These are phyloP conservation scores for Solanum peruvianum DNA, from an alignment of 257 asterid species.

Conservation along the genomic window DNA sequence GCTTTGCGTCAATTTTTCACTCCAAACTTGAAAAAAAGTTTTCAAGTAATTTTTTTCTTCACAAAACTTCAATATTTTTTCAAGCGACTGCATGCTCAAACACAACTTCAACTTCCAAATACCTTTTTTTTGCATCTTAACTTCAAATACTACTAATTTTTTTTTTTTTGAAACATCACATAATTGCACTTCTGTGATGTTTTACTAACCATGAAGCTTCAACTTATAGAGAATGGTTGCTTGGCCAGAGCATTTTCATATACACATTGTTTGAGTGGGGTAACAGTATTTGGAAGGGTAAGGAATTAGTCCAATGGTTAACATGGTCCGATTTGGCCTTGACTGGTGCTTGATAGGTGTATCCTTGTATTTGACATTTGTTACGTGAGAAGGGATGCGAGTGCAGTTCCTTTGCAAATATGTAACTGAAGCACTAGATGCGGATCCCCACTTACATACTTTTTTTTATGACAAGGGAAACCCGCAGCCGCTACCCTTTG, in stretches of 20 bases:
- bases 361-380: not conserved
- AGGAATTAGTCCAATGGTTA: not conserved
- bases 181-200: not conserved
- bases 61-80: not conserved
- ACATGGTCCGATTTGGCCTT: not conserved
- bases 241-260: not conserved
- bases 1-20: not conserved
- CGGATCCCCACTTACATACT: not conserved
- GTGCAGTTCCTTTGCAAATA: not conserved
- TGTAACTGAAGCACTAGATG: not conserved
- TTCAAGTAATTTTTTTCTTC: not conserved
- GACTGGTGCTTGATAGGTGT: not conserved
- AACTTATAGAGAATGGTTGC: not conserved
- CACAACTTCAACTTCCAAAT: not conserved
- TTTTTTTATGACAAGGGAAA: not conserved
- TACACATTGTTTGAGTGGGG: not conserved
- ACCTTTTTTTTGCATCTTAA: not conserved
- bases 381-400: not conserved
- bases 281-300: not conserved
- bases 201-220: not conserved
- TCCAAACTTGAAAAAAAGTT: not conserved
- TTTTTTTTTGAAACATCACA: not conserved
- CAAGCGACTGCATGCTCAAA: not conserved
- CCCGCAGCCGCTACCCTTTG: too few relatives aligned
- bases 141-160: not conserved